These are phyloP conservation scores for Dioscorea zingiberensis DNA, from an alignment of 106 monocot genomes.

Conservation along the genomic window DNA sequence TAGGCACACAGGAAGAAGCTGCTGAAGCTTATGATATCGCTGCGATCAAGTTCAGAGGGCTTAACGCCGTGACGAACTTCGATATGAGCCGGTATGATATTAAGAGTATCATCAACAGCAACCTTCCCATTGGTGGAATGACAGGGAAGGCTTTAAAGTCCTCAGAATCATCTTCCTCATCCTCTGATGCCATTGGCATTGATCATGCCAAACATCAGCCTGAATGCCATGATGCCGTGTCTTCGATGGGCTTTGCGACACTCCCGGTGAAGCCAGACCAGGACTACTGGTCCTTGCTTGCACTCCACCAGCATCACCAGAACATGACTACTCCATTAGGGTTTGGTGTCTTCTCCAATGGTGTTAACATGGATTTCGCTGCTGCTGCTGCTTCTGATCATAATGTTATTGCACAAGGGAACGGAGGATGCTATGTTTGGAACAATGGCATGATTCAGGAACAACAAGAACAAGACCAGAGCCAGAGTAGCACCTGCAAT, in stretches of 20 bases:
- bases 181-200: slow-evolving; percentile 29
- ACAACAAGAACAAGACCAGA: slow-evolving; percentile 28
- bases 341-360: slow-evolving; percentile 36
- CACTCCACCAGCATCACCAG: slow-evolving; percentile 55
- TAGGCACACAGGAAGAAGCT: slow-evolving; percentile 95
- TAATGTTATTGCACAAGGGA: slow-evolving; percentile 5
- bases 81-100: slow-evolving; percentile 95
- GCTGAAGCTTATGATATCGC: slow-evolving; percentile 97
- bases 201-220: slow-evolving; percentile 3
- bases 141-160: slow-evolving; percentile 31
- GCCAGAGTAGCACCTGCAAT: slow-evolving; percentile 9
- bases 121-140: slow-evolving; percentile 74
- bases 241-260: slow-evolving; percentile 27
- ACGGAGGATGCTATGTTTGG: slow-evolving; percentile 26
- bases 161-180: slow-evolving; percentile 28
- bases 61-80: slow-evolving; percentile 94
- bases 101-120: slow-evolving; percentile 76
- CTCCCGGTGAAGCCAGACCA: slow-evolving; percentile 34
- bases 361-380: slow-evolving; percentile 50
- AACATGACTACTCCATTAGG: slow-evolving; percentile 8
- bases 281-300: slow-evolving; percentile 73
- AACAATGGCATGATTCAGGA: slow-evolving; percentile 19
- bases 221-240: slow-evolving; percentile 12
- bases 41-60: slow-evolving; percentile 91
- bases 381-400: neutral